A percentile compares a stretch with the other conserved stretches of the same genome.
These are phyloP conservation scores for Pezicula neosporulosa DNA, from an alignment of 2,329 filamentous ascomycete genomes.

Conservation along the genomic window DNA sequence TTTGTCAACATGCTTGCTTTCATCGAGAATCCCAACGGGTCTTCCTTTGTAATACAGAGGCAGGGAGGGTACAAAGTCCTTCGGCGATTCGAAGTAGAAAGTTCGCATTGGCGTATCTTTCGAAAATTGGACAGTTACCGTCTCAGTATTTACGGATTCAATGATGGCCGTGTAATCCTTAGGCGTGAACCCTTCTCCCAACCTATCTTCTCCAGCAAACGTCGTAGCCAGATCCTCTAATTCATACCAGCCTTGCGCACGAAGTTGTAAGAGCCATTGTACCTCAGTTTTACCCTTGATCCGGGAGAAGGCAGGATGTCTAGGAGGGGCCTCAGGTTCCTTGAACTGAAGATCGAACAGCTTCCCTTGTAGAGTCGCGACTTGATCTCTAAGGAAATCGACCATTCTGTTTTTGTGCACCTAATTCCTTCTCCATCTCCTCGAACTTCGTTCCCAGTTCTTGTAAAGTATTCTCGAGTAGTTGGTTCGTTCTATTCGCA, in stretches of 20 bases:
- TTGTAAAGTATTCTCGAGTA: neutral
- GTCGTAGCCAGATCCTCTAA: neutral
- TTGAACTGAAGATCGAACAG: conserved; percentile 1
- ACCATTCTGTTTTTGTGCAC: neutral
- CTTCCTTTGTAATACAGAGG: neutral
- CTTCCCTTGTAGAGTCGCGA: neutral
- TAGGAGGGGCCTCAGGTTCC: neutral
- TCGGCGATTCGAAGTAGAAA: neutral
- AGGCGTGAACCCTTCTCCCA: neutral
- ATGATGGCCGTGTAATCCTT: conserved; percentile 1
- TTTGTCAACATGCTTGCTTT: neutral
- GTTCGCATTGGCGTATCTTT: neutral
- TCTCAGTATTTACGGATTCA: neutral
- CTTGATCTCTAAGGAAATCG: neutral
- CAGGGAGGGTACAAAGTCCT: neutral
- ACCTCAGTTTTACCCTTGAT: neutral
- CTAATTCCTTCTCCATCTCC: conserved; percentile 1
- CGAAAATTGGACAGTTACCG: neutral
- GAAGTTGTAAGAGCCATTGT: neutral
- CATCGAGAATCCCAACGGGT: neutral
- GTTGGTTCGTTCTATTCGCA: neutral
- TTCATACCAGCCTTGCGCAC: neutral
- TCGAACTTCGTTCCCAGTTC: neutral
- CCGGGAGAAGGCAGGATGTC: neutral
- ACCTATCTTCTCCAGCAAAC: neutral